phyloP scores from a whole-genome alignment of 2,329 filamentous ascomycete species.

The Thelonectria rubi region DNA sequence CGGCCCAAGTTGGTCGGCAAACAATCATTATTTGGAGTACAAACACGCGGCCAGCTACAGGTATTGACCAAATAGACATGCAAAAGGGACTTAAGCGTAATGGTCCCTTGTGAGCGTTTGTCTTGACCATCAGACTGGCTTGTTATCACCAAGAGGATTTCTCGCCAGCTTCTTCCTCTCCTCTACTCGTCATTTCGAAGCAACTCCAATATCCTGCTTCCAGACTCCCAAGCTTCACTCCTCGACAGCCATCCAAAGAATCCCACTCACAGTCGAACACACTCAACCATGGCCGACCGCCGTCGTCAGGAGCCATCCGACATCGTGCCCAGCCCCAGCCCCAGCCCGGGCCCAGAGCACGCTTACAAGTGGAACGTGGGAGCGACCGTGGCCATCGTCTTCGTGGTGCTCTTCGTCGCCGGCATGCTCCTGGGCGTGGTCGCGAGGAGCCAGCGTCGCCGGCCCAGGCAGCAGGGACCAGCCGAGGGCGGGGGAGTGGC shows the following conservation, averaged over 20 bases:
- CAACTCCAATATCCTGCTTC: slow-evolving; percentile 1
- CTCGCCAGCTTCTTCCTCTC: too few relatives aligned
- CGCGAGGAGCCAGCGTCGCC: background rate
- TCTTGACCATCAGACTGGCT: too few relatives aligned
- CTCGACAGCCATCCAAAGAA: background rate
- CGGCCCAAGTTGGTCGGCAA: too few relatives aligned
- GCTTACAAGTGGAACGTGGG: background rate
- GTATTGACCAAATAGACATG: too few relatives aligned
- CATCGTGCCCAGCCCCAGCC: background rate
- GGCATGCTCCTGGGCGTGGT: background rate
- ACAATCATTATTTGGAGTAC: too few relatives aligned
- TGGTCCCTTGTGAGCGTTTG: too few relatives aligned
- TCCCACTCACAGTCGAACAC: background rate
- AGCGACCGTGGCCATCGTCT: background rate
- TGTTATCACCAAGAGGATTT: too few relatives aligned
- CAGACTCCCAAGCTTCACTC: slow-evolving; percentile 1
- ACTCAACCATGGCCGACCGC: background rate
- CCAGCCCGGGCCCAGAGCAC: background rate
- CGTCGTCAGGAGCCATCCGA: background rate
- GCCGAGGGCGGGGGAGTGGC: background rate
- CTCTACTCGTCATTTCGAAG: background rate
- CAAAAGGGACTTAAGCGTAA: too few relatives aligned
- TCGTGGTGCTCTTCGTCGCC: background rate
- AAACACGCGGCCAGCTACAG: too few relatives aligned
- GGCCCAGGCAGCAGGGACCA: too few relatives aligned